Conservation (phyloP, 2,329 filamentous ascomycete species). For the Talaromyces sp. region DNA sequence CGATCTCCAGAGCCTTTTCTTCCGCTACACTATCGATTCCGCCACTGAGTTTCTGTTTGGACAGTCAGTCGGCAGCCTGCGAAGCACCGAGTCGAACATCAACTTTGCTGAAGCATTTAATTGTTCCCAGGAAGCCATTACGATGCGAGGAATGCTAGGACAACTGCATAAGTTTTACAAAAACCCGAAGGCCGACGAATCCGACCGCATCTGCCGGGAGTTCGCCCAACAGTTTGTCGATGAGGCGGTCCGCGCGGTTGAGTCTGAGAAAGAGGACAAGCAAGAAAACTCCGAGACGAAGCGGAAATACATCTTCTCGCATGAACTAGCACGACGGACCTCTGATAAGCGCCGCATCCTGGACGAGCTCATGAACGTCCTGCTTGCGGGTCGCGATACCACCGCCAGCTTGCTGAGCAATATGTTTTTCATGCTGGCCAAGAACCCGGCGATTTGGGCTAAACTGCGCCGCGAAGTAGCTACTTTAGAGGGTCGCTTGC, state of each 20-base stretch:
- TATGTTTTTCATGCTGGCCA: conserved; percentile 41
- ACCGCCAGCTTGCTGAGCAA: conserved; percentile 43
- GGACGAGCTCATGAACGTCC: conserved; percentile 46
- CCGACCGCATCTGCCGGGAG: neutral
- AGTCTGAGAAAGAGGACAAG: conserved; percentile 33
- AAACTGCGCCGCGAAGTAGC: conserved; percentile 26
- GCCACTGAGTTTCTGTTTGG: conserved; percentile 84
- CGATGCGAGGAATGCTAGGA: neutral
- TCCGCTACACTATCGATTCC: conserved; percentile 62
- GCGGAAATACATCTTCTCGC: conserved; percentile 50
- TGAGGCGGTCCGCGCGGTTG: conserved; percentile 56
- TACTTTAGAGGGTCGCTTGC: conserved; percentile 15
- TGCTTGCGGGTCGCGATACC: conserved; percentile 50
- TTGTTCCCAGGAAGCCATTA: conserved; percentile 4
- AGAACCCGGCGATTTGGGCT: conserved; percentile 30
- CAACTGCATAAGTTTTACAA: neutral
- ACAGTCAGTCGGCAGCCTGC: conserved; percentile 25
- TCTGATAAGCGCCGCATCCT: conserved; percentile 43
- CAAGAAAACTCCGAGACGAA: conserved; percentile 19
- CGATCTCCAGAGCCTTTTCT: conserved; percentile 5
- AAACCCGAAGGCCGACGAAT: neutral
- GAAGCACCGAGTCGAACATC: neutral
- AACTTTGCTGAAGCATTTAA: neutral
- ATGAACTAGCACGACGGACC: conserved; percentile 50
- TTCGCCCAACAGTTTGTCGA: conserved; percentile 58